Evolutionary conservation across 2,329 filamentous ascomycete species (phyloP), one percentile per base, ranked within the genome.

Genomic region (Aspergillus ustus): DNA sequence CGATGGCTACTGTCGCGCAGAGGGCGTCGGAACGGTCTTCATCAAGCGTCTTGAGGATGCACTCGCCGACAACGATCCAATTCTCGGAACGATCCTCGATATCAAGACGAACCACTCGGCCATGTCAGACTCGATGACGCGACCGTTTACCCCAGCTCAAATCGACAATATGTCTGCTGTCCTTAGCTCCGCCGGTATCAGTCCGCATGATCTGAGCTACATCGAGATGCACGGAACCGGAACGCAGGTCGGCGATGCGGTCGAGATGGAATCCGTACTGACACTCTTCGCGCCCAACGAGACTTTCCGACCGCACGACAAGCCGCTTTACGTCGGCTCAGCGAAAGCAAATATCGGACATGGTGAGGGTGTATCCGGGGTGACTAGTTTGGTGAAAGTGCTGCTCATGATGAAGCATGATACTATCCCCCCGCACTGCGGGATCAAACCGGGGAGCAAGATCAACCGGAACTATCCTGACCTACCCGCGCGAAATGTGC

Each of bases 361-460:
- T 43, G 56, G 53, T 9, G 72, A 78, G 50, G 70, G 73, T 4
- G 75, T 60, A 1, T 70, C 75, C 1, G 76, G 75, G 4, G 62
- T 75, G 2, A 65, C 69, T 2, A 62, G 72, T 0, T 76, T 91
- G 2, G 80, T 87, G 70, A 91, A 91, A 73, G 84, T 88, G 0
- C 73, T 91, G 2, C 70, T 90, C 68, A 89, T 89, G 84, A 73
- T 89, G 49, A 81, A 88, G 73, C 84, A 89, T 67, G 83, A 83
- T 55, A 72, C 77, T 2, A 90, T 91, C 28, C 87, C 88, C 0
- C 87, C 85, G 0, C 89, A 92, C 63, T 80, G 85, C 6, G 89
- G 89, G 7, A 90, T 91, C 77, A 90, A 90, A 25, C 2, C 25
- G 25, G 25, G 19, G 59, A 74, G 64, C 17, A 51, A 60, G 11